Base-by-base conservation (phyloP, 208 protist genomes). In the Naegleria fowleri region DNA sequence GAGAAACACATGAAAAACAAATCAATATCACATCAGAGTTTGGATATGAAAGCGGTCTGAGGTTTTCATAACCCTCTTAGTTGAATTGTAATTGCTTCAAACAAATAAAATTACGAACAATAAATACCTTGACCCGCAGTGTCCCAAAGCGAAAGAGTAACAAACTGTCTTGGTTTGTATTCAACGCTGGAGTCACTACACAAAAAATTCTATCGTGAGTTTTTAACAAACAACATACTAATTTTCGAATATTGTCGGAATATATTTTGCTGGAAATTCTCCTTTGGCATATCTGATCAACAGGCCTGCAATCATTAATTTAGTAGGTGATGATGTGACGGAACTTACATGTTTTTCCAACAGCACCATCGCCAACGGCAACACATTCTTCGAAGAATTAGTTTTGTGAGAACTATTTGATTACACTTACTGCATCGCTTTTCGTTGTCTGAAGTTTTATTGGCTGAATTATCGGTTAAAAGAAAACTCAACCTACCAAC, bases 121-220 rank as follows among this genome's bases (percentile, higher is more conserved):
- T n/a, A 76, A 76, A n/a, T n/a, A 76, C 25, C 76, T 84, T 84
- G 76, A n/a, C 76, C 76, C 11, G 76, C 76, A 76, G 58, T 76
- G n/a, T 76, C 58, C 58, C 58, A 76, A n/a, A 76, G 58, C 16
- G 93, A 93, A 6, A 97, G 83, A 51, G 90, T 93, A 22, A 96
- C 51, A 58, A 19, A 58, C 15, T 58, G 51, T 58, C 51, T 58
- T 58, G 51, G 51, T 58, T 58, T 58, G 15, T 58, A 58, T 15
- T 58, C 51, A 58, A 58, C 51, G 15, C 51, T 58, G 9, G 51
- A 58, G 15, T 58, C 51, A 58, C 51, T 58, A 58, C 15, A 58
- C 5, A 58, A 58, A 58, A 58, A 58, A 58, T 15, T 58, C 51
- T 58, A 15, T 58, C 51, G 9, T 19, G 51, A 58, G 51, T 19